Conservation (phyloP, 768 basidiomycete species). For the Cystofilobasidium bisporidii region DNA sequence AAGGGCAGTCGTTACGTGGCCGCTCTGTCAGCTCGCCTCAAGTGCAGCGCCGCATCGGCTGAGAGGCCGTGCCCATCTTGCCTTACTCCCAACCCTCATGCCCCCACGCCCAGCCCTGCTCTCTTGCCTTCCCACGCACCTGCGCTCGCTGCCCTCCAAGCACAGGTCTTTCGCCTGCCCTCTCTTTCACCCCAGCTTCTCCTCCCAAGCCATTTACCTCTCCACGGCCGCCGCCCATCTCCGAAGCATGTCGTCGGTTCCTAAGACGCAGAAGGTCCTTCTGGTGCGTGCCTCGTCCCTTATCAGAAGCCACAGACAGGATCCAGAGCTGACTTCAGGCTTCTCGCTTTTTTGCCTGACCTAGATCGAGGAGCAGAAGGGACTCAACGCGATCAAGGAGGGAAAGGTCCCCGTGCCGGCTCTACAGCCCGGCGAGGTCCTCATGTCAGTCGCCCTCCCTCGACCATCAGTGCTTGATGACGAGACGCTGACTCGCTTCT, state of each 20-base stretch:
- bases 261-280: conserved; percentile 56
- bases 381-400: conserved; percentile 56
- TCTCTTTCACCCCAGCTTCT: background rate
- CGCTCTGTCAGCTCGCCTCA: too few species aligned
- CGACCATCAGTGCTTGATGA: too few species aligned
- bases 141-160: background rate
- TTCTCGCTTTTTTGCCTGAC: background rate
- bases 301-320: too few species aligned
- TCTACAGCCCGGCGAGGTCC: conserved; percentile 53
- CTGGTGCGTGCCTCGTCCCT: conserved; percentile 32
- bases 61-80: too few species aligned
- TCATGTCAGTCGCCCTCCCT: conserved; percentile 35
- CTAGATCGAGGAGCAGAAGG: conserved; percentile 62
- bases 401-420: conserved; percentile 56
- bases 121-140: background rate
- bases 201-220: background rate
- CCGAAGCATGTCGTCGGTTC: conserved; percentile 32
- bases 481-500: too few species aligned
- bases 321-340: too few species aligned
- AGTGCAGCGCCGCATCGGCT: too few species aligned
- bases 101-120: background rate
- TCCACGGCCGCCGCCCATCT: conserved; percentile 2
- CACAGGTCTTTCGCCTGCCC: background rate
- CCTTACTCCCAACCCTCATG: background rate
- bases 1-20: too few species aligned